Conservation (phyloP, 2,329 filamentous ascomycete genomes). For the Aureobasidium mangrovei region DNA sequence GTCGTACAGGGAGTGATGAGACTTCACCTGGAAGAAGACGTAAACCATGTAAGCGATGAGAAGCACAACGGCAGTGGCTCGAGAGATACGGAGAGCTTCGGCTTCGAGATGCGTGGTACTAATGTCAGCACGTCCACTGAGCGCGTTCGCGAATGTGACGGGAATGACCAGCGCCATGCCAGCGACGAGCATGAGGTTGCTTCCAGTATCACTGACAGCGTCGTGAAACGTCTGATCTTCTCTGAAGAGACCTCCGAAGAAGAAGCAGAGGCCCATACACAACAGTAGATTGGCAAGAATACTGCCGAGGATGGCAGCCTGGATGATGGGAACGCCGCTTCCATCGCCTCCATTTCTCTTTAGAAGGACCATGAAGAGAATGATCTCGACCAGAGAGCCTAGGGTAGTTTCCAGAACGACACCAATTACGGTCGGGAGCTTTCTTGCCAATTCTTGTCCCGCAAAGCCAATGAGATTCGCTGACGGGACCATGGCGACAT, state of each 20-base stretch:
- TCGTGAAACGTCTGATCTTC: conserved; percentile 65
- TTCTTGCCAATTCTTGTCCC: conserved; percentile 61
- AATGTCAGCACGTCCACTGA: conserved; percentile 15
- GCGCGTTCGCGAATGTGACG: conserved; percentile 44
- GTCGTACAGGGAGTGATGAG: conserved; percentile 70
- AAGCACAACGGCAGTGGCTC: conserved; percentile 61
- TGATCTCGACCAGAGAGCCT: conserved; percentile 69
- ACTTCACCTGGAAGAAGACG: conserved; percentile 64
- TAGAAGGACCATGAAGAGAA: conserved; percentile 65
- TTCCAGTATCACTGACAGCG: conserved; percentile 70
- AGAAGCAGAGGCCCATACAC: conserved; percentile 75
- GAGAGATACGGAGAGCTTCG: conserved; percentile 57
- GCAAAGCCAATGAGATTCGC: conserved; percentile 50
- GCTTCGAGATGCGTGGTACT: conserved; percentile 33
- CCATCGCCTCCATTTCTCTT: conserved; percentile 23
- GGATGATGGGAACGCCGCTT: conserved; percentile 49
- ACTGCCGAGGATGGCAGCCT: conserved; percentile 73
- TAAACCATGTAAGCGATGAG: conserved; percentile 55
- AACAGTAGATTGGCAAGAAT: conserved; percentile 74
- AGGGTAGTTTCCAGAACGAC: conserved; percentile 46
- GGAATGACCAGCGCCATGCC: conserved; percentile 46
- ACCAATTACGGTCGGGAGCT: conserved; percentile 64
- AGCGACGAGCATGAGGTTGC: conserved; percentile 66
- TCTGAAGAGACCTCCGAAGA: conserved; percentile 61
- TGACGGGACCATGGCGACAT: conserved; percentile 43